These are phyloP conservation scores for Benincasa hispida DNA, from an alignment of 306 rosid species.

Conservation along the genomic window DNA sequence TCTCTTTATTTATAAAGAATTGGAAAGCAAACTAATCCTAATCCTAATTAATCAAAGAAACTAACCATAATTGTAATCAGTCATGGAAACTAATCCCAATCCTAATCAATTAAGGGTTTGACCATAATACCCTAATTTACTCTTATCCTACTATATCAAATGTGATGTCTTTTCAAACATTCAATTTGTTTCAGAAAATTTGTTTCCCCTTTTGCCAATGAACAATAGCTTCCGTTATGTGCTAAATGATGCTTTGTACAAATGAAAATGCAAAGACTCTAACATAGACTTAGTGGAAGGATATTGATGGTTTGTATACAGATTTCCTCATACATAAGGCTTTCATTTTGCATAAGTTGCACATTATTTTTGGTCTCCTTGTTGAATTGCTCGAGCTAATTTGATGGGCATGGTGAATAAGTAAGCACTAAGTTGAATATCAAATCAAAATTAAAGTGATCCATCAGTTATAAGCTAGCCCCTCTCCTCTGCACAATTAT, in stretches of 20 bases:
- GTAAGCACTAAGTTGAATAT: background rate
- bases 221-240: too few species aligned
- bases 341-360: background rate
- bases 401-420: background rate
- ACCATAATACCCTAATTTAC: too few species aligned
- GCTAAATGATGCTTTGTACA: background rate
- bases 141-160: too few species aligned
- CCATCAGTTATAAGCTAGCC: background rate
- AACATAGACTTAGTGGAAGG: background rate
- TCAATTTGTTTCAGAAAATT: background rate
- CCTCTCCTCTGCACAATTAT: background rate
- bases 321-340: background rate
- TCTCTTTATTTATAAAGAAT: too few species aligned
- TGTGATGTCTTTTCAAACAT: background rate
- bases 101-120: too few species aligned
- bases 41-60: too few species aligned
- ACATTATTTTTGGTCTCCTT: background rate
- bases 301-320: background rate
- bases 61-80: too few species aligned
- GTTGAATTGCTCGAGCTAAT: background rate
- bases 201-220: too few species aligned
- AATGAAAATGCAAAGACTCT: background rate
- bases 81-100: too few species aligned
- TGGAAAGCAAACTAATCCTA: too few species aligned
- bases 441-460: background rate